Conservation (phyloP, 2,329 filamentous ascomycete genomes). For the Penicillium psychrosexuale region DNA sequence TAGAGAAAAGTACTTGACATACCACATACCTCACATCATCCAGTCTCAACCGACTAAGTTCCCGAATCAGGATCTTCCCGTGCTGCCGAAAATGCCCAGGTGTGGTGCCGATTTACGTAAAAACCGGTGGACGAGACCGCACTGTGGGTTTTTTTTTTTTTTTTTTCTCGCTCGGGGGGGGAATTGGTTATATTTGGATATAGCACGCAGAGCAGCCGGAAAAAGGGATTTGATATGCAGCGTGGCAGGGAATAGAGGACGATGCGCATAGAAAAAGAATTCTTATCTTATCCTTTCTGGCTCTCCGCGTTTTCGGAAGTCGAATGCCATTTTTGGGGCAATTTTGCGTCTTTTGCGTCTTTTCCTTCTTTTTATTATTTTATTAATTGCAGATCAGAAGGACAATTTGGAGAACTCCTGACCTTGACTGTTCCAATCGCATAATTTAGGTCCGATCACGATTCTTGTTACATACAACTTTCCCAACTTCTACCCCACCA, state of each 20-base stretch:
- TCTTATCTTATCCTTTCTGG: constrained; percentile 14
- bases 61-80: constrained; percentile 25
- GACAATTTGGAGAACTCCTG: not conserved
- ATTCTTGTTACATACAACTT: constrained; percentile 27
- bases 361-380: not conserved
- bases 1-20: not conserved
- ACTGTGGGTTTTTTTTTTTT: not conserved
- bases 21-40: not conserved
- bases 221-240: no score
- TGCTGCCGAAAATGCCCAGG: constrained; percentile 17
- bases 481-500: constrained; percentile 24
- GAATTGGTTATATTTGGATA: constrained; percentile 5
- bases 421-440: constrained; percentile 24
- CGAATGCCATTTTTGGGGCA: not conserved
- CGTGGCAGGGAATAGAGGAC: no score
- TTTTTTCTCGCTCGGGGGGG: constrained; percentile 3
- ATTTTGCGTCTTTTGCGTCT: not conserved
- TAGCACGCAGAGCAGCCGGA: not conserved
- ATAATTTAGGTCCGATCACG: constrained; percentile 24
- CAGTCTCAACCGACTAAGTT: not conserved
- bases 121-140: constrained; percentile 26
- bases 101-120: constrained; percentile 42
- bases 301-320: constrained; percentile 9
- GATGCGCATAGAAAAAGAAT: not conserved
- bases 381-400: constrained; percentile 9